Evolutionary conservation across 2,329 filamentous ascomycete species (phyloP), one percentile per base, ranked within the genome.

Genomic region (Aspergillus brunneoviolaceus): DNA sequence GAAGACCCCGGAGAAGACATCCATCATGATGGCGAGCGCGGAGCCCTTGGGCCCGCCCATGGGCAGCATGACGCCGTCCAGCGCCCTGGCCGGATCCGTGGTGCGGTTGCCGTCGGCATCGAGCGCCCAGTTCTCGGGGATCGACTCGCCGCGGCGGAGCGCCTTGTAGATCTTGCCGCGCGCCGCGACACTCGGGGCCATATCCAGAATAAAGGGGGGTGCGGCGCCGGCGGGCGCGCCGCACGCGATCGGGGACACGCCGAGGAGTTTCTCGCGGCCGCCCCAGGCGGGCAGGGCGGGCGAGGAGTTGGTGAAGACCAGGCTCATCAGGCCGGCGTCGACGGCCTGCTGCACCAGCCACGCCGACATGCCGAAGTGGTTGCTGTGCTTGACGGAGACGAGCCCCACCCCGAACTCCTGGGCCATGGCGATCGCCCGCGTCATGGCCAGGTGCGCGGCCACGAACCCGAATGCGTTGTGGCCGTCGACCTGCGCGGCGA

Each of bases 11-110:
- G 89, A 92, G 70, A 95, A 94, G 2, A 96, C 89, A 70, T 95
- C 90, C 91, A 95, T 95, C 89, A 92, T 94, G 58, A 95, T 85
- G 0, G 89, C 80, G 47, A 95, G 73, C 0, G 84, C 91, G 2
- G 88, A 90, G 0, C 91, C 91, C 74, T 95, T 95, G 0, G 91
- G 90, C 0, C 91, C 91, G 2, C 90, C 90, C 89, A 95, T 92
- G 0, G 91, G 90, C 21, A 94, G 77, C 91, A 95, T 94, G 3
- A 93, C 89, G 1, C 90, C 90, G 35, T 86, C 84, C 10, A 95
- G 77, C 0, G 91, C 91, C 21, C 81, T 82, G 1, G 81, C 84
- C 0, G 91, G 90, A 66, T 95, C 89, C 58, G 89, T 85, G 0
- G 90, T 92, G n/a, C 77, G 81, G 12, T 79, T 79, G 0, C 91